Base-by-base conservation (phyloP, 2,329 filamentous ascomycete species). In the Rhexocercosporidium sp. region DNA sequence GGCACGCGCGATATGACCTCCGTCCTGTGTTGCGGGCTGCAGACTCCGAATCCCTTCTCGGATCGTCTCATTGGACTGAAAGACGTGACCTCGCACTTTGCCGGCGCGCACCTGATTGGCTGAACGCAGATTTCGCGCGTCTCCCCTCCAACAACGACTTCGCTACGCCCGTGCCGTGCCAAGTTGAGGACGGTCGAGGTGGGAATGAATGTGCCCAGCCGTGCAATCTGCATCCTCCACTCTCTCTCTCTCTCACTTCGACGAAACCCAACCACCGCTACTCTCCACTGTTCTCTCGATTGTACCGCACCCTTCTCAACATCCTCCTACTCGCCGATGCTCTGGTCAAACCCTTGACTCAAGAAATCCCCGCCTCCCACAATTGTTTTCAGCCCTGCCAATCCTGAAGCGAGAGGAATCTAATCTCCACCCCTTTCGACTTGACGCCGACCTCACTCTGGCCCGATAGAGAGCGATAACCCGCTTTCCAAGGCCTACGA, bases 391-490 rank as follows among this genome's bases (percentile, higher is more conserved):
- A 57, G 53, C 53, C 53, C 53, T 57, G 53, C n/a, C 34, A 57
- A 57, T 8, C 12, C 53, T 31, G 31, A 57, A 57, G 53, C 53
- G 53, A 57, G 53, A 39, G 31, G 34, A 41, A 57, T 57, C 53
- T 41, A 57, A 41, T 57, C 53, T 57, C 53, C 53, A 57, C 53
- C 53, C 53, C 53, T 57, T 57, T 39, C 31, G 53, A 39, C n/a
- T 69, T 71, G 65, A 70, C 69, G 67, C 70, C 69, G 66, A 61
- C 65, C 63, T 64, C 49, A 44, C 20, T 57, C 44, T 39, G 54
- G 31, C 65, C 65, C 51, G 67, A 69, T 67, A 62, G 60, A 69
- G 59, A 49, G 47, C 37, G 47, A 64, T 61, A 57, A 61, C 60
- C 59, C 63, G 34, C 46, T 65, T 41, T 53, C 11, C 5, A 56